Base-by-base conservation (phyloP, 192 early-diverging fungal genomes). In the Coemansia sp. region DNA sequence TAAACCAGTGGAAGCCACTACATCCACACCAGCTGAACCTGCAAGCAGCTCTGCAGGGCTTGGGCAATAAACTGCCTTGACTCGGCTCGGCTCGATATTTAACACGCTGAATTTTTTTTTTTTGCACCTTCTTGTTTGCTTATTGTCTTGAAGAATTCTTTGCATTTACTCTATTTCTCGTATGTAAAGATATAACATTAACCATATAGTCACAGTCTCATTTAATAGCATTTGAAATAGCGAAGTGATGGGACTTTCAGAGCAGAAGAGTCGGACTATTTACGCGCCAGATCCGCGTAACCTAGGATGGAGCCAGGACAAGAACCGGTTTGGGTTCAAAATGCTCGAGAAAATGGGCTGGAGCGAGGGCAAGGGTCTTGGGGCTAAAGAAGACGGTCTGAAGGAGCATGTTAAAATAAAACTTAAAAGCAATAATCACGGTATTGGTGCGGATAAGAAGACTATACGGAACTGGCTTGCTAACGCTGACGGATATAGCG, bases 321-420 rank as follows among this genome's bases (percentile, higher is more conserved):
- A 88, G 65, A 74, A 59, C 58, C 92, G 93, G 56, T 92, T 93
- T 74, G 95, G 97, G 32, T 89, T 89, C 73, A 87, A 88, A 56
- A 91, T 98, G 89, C 84, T 98, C 49, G 76, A 88, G 61, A 94
- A 96, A 66, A 96, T 98, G 94, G 97, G 97, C 1, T 98, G 97
- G 97, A 72, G 81, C 21, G 91, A 90, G 27, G 94, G 94, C 41
- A 94, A 93, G 62, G 97, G 97, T 12, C 83, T 98, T 1, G 97
- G 97, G 10, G 78, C 81, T 22, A 90, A 95, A 54, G 90, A 93
- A 68, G 87, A 94, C 65, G 97, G 97, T 60, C 69, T 73, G 41
- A 83, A 84, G 48, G 88, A 92, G 44, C 90, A 98, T 67, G 85
- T 98, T 58, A 94, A 93, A 73, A 89, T 96, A 54, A 79, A 82